Percentiles rank a stretch among this genome's conserved stretches.
Evolutionary conservation across 805 yeast genomes (phyloP).

Genomic region (Yarrowia sp.): DNA sequence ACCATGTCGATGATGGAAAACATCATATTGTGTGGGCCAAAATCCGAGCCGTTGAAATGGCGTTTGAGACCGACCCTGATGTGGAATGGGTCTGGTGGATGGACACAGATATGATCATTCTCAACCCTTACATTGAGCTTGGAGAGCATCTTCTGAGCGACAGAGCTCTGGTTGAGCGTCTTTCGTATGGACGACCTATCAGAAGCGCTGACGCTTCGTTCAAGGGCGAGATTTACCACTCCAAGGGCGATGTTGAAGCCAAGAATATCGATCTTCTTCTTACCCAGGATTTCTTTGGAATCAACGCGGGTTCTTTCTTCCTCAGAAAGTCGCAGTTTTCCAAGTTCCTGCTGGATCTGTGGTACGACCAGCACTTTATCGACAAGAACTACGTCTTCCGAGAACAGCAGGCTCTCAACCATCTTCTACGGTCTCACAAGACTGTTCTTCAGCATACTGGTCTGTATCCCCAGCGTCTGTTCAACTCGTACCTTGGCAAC

Average conservation of each 20-base stretch:
- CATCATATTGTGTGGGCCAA: constrained; percentile 49
- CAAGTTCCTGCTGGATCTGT: constrained; percentile 46
- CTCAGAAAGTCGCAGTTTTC: constrained; percentile 45
- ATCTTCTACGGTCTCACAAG: constrained; percentile 42
- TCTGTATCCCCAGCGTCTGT: constrained; percentile 47
- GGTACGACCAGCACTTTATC: constrained; percentile 46
- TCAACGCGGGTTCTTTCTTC: constrained; percentile 51
- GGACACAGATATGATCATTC: constrained; percentile 50
- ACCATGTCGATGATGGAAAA: constrained; percentile 42
- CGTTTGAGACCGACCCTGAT: constrained; percentile 47
- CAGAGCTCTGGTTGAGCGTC: constrained; percentile 43
- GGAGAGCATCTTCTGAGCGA: constrained; percentile 48
- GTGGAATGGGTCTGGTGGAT: constrained; percentile 54
- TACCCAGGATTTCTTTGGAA: constrained; percentile 46
- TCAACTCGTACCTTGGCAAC: constrained; percentile 46
- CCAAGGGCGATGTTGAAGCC: constrained; percentile 28
- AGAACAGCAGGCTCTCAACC: constrained; percentile 47
- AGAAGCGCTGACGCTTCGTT: constrained; percentile 39
- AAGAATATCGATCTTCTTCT: constrained; percentile 46
- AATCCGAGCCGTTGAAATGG: constrained; percentile 48
- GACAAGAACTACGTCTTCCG: constrained; percentile 42
- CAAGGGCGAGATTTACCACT: constrained; percentile 26
- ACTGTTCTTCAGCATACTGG: constrained; percentile 44
- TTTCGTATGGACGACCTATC: constrained; percentile 45
- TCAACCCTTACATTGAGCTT: constrained; percentile 48